Evolutionary conservation across 169 alveolate species (phyloP), one percentile per base, ranked within the genome.

Genomic region (Plasmodium fragile): DNA sequence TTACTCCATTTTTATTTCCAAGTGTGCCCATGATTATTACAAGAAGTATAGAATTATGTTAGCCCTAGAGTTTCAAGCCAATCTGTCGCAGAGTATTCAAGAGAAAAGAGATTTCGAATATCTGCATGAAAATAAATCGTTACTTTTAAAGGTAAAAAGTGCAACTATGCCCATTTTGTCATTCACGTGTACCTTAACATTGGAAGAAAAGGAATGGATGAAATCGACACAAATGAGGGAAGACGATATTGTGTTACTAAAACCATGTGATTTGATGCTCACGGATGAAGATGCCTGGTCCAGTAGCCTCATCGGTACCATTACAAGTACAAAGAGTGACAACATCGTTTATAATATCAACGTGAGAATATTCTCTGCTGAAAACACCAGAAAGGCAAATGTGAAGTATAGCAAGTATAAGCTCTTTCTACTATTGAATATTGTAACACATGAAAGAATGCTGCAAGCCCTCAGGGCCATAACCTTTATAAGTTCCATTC

Each of bases 211-310:
- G 45, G 83, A 92, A 69, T 95, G 95, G 80, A 94, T 94, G 92
- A 41, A 83, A 41, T 81, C 94, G 8, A 91, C 93, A 11, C 95
- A 94, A 25, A 80, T 94, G 70, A 96, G 94, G 77, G 97, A 96
- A 92, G 96, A 94, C 69, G 96, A 96, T n/a, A 82, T 96, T 65
- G 97, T 96, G 4, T 8, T 96, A 39, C 39, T 94, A 25, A 92
- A 94, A 22, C 97, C 97, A 5, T 83, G 75, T 84, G 94, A 82
- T 34, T 1, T 53, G 25, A 28, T 83, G 69, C 69, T 83, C 55
- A 92, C 80, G 52, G 95, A 83, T 73, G 92, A 70, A 59, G 93
- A 95, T 79, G 93, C 83, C 52, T 95, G 97, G 97, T 93, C 94
- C 30, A 43, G 94, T 55, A 53, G 92, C 30, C 72, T 77, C 18